A percentile compares a stretch with the other conserved stretches of the same genome.
phyloP scores from a whole-genome alignment of 352 stramenopile species.

The Globisporangium emineosum region DNA sequence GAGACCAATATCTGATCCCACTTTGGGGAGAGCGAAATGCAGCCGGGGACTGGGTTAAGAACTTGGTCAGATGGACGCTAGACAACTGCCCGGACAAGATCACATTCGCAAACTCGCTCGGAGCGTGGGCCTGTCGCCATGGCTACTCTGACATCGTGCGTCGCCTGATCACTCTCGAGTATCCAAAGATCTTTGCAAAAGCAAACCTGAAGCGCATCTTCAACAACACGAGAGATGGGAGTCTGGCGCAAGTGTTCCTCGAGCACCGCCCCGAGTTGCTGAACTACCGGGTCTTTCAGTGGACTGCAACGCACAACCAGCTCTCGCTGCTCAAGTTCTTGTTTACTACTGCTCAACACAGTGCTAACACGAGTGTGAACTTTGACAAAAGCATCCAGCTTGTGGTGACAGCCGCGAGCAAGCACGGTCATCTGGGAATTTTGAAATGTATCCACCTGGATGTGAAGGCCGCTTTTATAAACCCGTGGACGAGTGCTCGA shows the following conservation, averaged over 20 bases:
- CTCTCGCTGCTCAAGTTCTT: background rate
- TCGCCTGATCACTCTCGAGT: background rate
- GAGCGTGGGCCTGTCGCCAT: background rate
- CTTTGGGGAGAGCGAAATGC: too few species aligned
- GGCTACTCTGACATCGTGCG: background rate
- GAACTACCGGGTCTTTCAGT: background rate
- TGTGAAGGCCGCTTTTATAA: background rate
- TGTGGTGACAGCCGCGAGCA: slow-evolving; percentile 4
- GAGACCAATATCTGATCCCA: too few species aligned
- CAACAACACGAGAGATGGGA: background rate
- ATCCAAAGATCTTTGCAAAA: background rate
- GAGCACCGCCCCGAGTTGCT: background rate
- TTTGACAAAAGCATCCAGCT: slow-evolving; percentile 2
- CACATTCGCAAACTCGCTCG: background rate
- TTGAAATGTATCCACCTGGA: background rate
- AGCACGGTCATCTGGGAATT: background rate
- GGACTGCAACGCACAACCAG: background rate
- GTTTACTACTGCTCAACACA: background rate
- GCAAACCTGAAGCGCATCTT: slow-evolving; percentile 4
- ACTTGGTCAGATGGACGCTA: background rate
- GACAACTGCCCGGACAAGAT: background rate
- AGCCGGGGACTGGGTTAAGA: background rate
- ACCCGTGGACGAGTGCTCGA: slow-evolving; percentile 5
- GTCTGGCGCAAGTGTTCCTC: slow-evolving; percentile 1
- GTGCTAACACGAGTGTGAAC: background rate